phyloP scores from a whole-genome alignment of 768 basidiomycete species.

The Phylloporus arenicola region DNA sequence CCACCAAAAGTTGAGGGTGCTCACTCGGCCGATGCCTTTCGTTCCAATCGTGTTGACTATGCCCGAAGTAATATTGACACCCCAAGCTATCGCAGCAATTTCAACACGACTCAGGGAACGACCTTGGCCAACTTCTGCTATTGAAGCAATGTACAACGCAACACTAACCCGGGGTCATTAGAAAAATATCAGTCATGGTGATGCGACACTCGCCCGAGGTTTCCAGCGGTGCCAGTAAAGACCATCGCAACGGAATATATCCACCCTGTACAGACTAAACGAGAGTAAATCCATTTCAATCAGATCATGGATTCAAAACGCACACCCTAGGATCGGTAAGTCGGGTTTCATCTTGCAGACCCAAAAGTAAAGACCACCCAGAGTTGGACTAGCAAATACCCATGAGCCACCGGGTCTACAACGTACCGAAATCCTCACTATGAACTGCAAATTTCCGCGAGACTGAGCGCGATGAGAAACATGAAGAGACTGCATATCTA shows the following conservation, averaged over 20 bases:
- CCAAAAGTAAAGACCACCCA: conserved; percentile 61
- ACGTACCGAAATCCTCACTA: conserved; percentile 34
- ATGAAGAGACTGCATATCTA: conserved; percentile 55
- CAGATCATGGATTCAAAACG: conserved; percentile 14
- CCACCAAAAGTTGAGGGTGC: conserved; percentile 56
- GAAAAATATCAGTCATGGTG: background rate
- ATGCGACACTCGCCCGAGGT: conserved; percentile 37
- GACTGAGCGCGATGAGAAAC: conserved; percentile 50
- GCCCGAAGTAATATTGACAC: conserved; percentile 49
- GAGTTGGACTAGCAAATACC: conserved; percentile 38
- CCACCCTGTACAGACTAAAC: conserved; percentile 46
- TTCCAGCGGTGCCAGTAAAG: conserved; percentile 55
- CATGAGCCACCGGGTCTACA: background rate
- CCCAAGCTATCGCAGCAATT: conserved; percentile 52
- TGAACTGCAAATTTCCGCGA: conserved; percentile 56
- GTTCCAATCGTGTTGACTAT: conserved; percentile 53
- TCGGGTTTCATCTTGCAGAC: conserved; percentile 58
- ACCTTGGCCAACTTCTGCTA: conserved; percentile 45
- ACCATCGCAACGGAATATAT: conserved; percentile 57
- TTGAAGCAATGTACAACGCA: conserved; percentile 50
- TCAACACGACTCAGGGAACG: conserved; percentile 43
- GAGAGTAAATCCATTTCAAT: background rate
- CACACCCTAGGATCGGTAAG: conserved; percentile 48
- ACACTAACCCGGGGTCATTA: conserved; percentile 28
- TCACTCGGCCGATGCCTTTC: conserved; percentile 51